These are phyloP conservation scores for Chloridella minuta DNA, from an alignment of 352 stramenopile species.

Conservation along the genomic window DNA sequence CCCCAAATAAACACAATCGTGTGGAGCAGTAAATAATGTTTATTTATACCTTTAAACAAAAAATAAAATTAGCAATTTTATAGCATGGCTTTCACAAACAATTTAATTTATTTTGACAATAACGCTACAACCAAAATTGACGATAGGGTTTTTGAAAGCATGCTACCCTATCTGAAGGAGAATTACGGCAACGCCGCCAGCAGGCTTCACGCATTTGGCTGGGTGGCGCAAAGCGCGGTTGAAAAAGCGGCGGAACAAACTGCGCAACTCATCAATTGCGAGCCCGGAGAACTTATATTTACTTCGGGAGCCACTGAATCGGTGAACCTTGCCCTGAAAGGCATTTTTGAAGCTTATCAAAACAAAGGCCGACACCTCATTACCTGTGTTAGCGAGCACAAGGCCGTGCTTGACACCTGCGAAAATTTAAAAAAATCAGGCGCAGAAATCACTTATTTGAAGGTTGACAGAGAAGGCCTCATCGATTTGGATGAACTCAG, in stretches of 20 bases:
- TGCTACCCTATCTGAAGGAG: too few species aligned
- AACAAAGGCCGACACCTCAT: background rate
- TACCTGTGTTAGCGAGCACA: background rate
- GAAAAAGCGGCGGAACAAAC: background rate
- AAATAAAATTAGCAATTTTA: background rate
- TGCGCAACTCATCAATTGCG: background rate
- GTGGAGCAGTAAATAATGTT: background rate
- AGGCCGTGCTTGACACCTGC: background rate
- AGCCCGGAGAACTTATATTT: background rate
- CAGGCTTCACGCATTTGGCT: background rate
- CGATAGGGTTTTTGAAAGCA: background rate
- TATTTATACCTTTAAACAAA: background rate
- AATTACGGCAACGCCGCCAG: too few species aligned
- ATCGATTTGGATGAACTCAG: background rate
- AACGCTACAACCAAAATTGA: background rate
- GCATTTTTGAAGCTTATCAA: background rate
- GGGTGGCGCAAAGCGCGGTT: background rate
- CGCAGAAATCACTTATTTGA: background rate
- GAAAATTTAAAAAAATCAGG: background rate
- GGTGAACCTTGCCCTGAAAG: background rate
- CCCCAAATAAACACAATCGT: background rate
- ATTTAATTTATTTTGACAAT: conserved; percentile 10
- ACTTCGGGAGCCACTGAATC: background rate
- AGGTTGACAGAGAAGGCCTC: background rate
- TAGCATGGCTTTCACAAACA: background rate